phyloP scores from a whole-genome alignment of 2,329 filamentous ascomycete species.

The Neopestalotiopsis rosae region DNA sequence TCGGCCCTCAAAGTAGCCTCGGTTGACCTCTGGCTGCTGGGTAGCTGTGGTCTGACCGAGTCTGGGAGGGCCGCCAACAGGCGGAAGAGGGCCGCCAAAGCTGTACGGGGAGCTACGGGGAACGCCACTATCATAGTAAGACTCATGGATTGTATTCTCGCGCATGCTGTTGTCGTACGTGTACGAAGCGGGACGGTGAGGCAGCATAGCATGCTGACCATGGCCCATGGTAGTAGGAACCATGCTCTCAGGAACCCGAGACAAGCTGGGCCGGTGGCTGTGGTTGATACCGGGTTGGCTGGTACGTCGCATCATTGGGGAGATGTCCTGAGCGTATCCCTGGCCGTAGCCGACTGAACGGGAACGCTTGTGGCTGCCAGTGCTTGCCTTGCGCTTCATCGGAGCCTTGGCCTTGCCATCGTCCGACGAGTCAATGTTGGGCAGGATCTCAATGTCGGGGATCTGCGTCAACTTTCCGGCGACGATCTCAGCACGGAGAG shows the following conservation, averaged over 20 bases:
- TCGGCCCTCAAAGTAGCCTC: slow-evolving; percentile 24
- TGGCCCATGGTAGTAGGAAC: slow-evolving; percentile 28
- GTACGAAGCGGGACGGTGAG: slow-evolving; percentile 34
- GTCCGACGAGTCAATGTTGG: slow-evolving; percentile 50
- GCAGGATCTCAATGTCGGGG: slow-evolving; percentile 65
- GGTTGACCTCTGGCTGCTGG: slow-evolving; percentile 25
- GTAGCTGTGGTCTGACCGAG: slow-evolving; percentile 25
- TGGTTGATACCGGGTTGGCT: slow-evolving; percentile 30
- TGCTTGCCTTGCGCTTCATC: slow-evolving; percentile 32
- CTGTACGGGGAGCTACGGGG: slow-evolving; percentile 24
- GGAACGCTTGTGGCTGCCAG: slow-evolving; percentile 37
- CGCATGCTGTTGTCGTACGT: slow-evolving; percentile 37
- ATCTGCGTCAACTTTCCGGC: slow-evolving; percentile 49
- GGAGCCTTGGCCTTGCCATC: slow-evolving; percentile 33
- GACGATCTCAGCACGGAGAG: slow-evolving; percentile 51
- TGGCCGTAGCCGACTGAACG: slow-evolving; percentile 38
- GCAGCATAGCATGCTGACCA: slow-evolving; percentile 25
- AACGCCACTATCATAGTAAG: slow-evolving; percentile 28
- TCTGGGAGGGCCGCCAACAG: slow-evolving; percentile 28
- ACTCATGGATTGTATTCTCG: slow-evolving; percentile 37
- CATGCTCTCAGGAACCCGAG: slow-evolving; percentile 22
- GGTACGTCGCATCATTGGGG: slow-evolving; percentile 31
- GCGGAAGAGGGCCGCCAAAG: slow-evolving; percentile 28
- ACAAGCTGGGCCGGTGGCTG: slow-evolving; percentile 18
- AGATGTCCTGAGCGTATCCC: slow-evolving; percentile 22